phyloP scores from a whole-genome alignment of 345 rosid genomes.

The Brassica napus region DNA sequence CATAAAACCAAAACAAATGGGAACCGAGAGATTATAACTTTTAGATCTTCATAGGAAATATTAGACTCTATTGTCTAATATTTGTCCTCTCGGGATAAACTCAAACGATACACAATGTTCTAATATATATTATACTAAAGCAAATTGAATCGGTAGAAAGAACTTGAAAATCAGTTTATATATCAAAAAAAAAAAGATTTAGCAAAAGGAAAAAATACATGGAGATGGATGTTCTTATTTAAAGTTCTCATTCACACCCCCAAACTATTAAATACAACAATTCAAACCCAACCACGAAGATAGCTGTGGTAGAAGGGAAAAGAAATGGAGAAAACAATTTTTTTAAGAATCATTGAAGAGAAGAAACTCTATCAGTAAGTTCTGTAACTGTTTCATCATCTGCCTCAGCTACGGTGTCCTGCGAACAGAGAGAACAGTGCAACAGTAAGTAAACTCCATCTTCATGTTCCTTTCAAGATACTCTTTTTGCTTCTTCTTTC shows the following conservation, averaged over 20 bases:
- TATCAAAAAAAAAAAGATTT: not conserved
- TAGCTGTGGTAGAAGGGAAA: constrained; percentile 31
- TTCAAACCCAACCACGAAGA: constrained; percentile 39
- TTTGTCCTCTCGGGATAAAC: not conserved
- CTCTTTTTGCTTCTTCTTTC: not conserved
- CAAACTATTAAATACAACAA: constrained; percentile 40
- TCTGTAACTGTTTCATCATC: constrained; percentile 27
- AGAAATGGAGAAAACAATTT: constrained; percentile 22
- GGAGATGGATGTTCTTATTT: constrained; percentile 24
- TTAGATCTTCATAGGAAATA: no score
- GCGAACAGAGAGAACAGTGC: constrained; percentile 10
- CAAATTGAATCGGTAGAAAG: not conserved
- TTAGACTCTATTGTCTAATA: no score
- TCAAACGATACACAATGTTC: not conserved
- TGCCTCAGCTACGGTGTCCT: constrained; percentile 42
- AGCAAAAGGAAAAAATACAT: constrained; percentile 8
- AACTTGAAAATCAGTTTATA: not conserved
- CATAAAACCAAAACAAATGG: not conserved
- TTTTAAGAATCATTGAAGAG: constrained; percentile 35
- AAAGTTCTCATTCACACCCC: constrained; percentile 31
- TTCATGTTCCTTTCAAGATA: not conserved
- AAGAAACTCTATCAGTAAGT: constrained; percentile 34
- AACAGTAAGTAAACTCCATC: constrained; percentile 4
- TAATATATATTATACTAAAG: no score
- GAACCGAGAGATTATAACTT: not conserved